A percentile compares a stretch with the other conserved stretches of the same genome.
These are phyloP conservation scores for Knoxdaviesia capensis DNA, from an alignment of 2,329 filamentous ascomycete genomes.

Conservation along the genomic window DNA sequence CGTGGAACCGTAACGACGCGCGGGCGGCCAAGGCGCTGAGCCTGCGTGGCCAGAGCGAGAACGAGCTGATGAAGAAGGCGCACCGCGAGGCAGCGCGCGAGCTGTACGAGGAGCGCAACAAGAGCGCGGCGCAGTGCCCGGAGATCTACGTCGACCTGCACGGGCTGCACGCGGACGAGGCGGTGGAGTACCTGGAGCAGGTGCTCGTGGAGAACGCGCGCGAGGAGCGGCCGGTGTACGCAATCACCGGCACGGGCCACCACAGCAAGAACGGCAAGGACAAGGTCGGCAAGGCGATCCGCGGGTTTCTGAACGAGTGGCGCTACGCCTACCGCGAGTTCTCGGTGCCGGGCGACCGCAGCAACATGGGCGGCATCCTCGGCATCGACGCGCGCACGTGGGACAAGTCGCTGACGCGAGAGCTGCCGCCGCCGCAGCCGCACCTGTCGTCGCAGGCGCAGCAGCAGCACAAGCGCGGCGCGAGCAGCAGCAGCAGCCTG, in stretches of 20 bases:
- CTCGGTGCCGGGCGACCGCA: slow-evolving; percentile 81
- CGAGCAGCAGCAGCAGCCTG: too few relatives aligned
- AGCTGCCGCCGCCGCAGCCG: slow-evolving; percentile 10
- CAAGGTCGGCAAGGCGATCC: slow-evolving; percentile 88
- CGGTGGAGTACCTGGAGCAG: slow-evolving; percentile 79
- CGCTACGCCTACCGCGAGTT: slow-evolving; percentile 92
- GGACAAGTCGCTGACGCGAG: slow-evolving; percentile 37
- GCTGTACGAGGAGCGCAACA: slow-evolving; percentile 86
- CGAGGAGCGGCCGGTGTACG: slow-evolving; percentile 63
- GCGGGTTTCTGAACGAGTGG: slow-evolving; percentile 86
- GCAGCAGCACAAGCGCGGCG: slow-evolving; percentile 14
- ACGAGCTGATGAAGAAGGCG: slow-evolving; percentile 90
- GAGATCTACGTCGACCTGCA: slow-evolving; percentile 94
- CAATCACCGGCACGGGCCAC: slow-evolving; percentile 90
- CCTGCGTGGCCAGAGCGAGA: slow-evolving; percentile 86
- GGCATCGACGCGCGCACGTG: slow-evolving; percentile 48
- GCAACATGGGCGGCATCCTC: slow-evolving; percentile 57
- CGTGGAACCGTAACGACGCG: slow-evolving; percentile 96
- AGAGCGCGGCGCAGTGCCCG: slow-evolving; percentile 32
- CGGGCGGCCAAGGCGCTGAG: slow-evolving; percentile 89
- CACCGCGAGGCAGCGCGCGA: slow-evolving; percentile 84
- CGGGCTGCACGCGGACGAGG: slow-evolving; percentile 96
- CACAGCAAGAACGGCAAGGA: slow-evolving; percentile 98
- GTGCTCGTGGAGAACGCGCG: slow-evolving; percentile 67
- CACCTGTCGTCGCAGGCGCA: slow-evolving; percentile 8